A percentile compares a stretch with the other conserved stretches of the same genome.
Evolutionary conservation across 2,329 filamentous ascomycete genomes (phyloP).

Genomic region (Dothistroma pini): DNA sequence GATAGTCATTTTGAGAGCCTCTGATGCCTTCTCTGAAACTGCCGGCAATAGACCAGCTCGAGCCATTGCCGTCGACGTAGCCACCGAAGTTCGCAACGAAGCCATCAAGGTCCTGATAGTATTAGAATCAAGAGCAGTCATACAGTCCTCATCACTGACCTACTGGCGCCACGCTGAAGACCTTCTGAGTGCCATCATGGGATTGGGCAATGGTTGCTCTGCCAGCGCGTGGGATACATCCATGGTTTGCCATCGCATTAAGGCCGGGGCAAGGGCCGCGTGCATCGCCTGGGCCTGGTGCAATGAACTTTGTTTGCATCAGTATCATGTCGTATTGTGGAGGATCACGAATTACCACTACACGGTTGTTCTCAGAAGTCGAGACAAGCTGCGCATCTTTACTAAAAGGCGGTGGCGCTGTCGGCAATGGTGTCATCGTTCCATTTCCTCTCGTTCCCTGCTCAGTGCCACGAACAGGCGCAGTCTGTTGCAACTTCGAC

Average conservation of each 20-base stretch:
- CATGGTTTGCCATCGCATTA: slow-evolving; percentile 28
- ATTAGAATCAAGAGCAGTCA: too few relatives aligned
- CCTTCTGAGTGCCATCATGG: slow-evolving; percentile 22
- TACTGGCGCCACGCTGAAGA: not conserved
- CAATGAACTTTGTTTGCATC: slow-evolving; percentile 28
- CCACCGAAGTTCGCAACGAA: slow-evolving; percentile 29
- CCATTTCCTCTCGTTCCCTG: too few relatives aligned
- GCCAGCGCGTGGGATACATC: slow-evolving; percentile 33
- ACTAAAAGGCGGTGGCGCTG: slow-evolving; percentile 31
- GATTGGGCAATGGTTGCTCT: slow-evolving; percentile 33
- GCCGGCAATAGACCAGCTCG: slow-evolving; percentile 25
- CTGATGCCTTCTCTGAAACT: not conserved
- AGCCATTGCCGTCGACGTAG: slow-evolving; percentile 25
- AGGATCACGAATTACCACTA: not conserved
- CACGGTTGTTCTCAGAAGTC: too few relatives aligned
- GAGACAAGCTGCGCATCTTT: slow-evolving; percentile 10
- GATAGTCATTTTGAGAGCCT: slow-evolving; percentile 7
- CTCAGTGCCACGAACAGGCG: too few relatives aligned
- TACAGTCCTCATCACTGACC: too few relatives aligned
- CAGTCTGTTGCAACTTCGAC: not conserved
- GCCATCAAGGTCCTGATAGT: slow-evolving; percentile 22
- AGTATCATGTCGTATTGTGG: slow-evolving; percentile 30
- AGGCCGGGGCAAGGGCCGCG: slow-evolving; percentile 32
- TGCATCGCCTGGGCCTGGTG: slow-evolving; percentile 27
- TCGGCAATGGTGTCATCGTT: slow-evolving; percentile 16